Evolutionary conservation across 176 grass and related monocot species (phyloP).

Genomic region (Metroxylon sagu): DNA sequence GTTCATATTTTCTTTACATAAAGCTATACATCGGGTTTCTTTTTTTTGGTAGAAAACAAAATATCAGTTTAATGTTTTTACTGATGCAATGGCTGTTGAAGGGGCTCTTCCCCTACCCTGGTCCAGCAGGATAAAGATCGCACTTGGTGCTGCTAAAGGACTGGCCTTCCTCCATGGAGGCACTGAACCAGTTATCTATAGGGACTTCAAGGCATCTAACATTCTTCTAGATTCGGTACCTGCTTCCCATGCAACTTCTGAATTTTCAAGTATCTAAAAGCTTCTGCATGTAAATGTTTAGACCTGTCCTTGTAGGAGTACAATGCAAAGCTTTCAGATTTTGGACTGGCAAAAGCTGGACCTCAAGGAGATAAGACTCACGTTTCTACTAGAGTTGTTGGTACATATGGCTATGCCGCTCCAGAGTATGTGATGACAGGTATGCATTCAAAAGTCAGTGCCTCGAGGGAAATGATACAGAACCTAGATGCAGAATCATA

Average conservation of each 20-base stretch:
- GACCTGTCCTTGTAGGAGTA: conserved; percentile 46
- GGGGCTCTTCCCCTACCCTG: conserved; percentile 86
- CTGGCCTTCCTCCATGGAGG: conserved; percentile 84
- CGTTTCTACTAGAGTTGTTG: conserved; percentile 81
- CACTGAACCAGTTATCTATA: conserved; percentile 77
- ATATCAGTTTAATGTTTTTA: too few relatives aligned
- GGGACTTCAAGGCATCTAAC: conserved; percentile 97
- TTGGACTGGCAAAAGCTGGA: conserved; percentile 82
- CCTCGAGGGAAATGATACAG: too few relatives aligned
- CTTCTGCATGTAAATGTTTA: not conserved
- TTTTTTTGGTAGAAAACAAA: too few relatives aligned
- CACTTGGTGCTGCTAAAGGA: conserved; percentile 78
- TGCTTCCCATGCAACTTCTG: not conserved
- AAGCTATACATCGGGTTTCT: too few relatives aligned
- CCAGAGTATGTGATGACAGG: conserved; percentile 98
- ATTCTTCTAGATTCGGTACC: conserved; percentile 77
- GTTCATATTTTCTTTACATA: too few relatives aligned
- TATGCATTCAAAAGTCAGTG: conserved; percentile 12
- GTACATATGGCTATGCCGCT: conserved; percentile 87
- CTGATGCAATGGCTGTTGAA: conserved; percentile 35
- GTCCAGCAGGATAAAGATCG: conserved; percentile 83
- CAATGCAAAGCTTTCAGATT: conserved; percentile 88
- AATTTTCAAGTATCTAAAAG: not conserved
- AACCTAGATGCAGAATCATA: too few relatives aligned
- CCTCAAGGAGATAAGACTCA: conserved; percentile 85